Evolutionary conservation across 208 protist species (phyloP).

Genomic region (Lotmaria passim): DNA sequence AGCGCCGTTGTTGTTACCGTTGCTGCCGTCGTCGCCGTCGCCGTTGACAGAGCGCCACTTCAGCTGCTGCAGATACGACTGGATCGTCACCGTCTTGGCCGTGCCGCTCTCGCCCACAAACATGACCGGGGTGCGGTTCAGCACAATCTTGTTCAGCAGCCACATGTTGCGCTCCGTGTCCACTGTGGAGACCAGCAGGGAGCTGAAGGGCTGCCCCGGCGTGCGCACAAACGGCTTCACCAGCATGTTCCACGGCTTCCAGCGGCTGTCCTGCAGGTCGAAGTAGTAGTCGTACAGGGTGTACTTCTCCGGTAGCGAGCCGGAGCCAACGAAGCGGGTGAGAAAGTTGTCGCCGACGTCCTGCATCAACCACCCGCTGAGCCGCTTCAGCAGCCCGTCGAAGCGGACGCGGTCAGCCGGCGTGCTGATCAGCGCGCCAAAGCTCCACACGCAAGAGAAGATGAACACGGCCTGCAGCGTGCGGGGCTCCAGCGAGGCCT

Average conservation of each 20-base stretch:
- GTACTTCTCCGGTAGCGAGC: conserved; percentile 88
- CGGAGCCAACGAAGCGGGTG: conserved; percentile 90
- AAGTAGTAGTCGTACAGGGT: conserved; percentile 98
- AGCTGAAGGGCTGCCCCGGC: conserved; percentile 91
- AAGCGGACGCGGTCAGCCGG: conserved; percentile 90
- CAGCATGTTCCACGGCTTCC: conserved; percentile 96
- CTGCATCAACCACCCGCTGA: conserved; percentile 93
- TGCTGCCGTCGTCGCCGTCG: conserved; percentile 1
- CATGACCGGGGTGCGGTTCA: conserved; percentile 92
- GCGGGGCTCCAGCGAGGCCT: conserved; percentile 82
- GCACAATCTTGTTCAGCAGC: conserved; percentile 95
- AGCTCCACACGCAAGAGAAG: conserved; percentile 96
- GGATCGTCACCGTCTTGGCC: conserved; percentile 98
- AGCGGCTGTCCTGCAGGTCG: conserved; percentile 92
- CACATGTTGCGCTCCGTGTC: conserved; percentile 99
- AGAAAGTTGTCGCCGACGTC: conserved; percentile 92
- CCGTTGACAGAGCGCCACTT: conserved; percentile 68
- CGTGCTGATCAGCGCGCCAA: conserved; percentile 92
- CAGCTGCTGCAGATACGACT: conserved; percentile 93
- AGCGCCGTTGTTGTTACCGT: neutral
- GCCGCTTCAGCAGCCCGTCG: conserved; percentile 95
- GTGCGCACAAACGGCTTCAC: conserved; percentile 93
- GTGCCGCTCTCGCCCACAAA: conserved; percentile 98
- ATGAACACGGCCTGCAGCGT: conserved; percentile 96
- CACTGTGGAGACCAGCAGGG: conserved; percentile 97